phyloP scores from a whole-genome alignment of 345 rosid genomes.

The Eucalyptus coolabah region DNA sequence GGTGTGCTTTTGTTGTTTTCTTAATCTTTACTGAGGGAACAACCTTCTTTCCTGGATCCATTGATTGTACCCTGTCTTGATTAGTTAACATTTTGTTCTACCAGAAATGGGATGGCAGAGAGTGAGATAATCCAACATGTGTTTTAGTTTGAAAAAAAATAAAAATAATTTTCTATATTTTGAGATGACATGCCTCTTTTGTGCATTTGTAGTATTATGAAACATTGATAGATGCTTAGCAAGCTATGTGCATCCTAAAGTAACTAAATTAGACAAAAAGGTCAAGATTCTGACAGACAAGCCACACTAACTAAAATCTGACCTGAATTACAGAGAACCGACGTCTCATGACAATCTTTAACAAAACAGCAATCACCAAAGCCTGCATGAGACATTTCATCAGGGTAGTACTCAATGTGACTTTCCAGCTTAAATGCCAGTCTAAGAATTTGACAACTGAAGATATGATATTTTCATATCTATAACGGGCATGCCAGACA shows the following conservation, averaged over 20 bases:
- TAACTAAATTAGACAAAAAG: too few relatives aligned
- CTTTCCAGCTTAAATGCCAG: not conserved
- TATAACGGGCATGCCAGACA: not conserved
- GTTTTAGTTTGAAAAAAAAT: not conserved
- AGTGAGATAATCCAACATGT: not conserved
- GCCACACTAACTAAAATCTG: not conserved
- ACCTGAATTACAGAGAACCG: constrained; percentile 87
- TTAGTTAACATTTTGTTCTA: not conserved
- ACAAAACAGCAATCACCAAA: constrained; percentile 78
- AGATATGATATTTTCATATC: not conserved
- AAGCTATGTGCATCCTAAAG: too few relatives aligned
- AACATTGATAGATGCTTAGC: not conserved
- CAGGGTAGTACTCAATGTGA: not conserved
- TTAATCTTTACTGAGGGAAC: not conserved
- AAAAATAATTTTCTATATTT: not conserved
- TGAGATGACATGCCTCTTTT: not conserved
- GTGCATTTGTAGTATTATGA: not conserved
- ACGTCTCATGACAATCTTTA: constrained; percentile 79
- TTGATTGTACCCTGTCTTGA: not conserved
- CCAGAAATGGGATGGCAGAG: not conserved
- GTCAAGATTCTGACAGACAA: too few relatives aligned
- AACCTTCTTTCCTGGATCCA: not conserved
- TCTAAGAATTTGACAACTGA: not conserved
- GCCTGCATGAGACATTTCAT: constrained; percentile 26
- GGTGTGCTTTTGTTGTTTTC: not conserved